Evolutionary conservation across 495 filamentous ascomycete species (phyloP).

Genomic region (Penicillium robsamsonii): DNA sequence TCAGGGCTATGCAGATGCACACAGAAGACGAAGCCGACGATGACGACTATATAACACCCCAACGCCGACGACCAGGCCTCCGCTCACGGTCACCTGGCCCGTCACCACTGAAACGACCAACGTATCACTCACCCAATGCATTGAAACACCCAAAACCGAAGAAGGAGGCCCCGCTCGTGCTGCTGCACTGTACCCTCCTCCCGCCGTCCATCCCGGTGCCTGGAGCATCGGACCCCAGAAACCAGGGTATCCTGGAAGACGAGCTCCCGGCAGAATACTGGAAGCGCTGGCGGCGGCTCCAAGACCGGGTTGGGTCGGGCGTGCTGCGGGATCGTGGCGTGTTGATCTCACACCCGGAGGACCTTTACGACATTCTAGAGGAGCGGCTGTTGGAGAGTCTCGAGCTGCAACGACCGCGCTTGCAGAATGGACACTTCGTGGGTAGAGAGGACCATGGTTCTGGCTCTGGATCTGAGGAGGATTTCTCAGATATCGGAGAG

Average conservation of each 20-base stretch:
- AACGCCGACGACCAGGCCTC: constrained; percentile 34
- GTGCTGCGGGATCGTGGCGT: constrained; percentile 77
- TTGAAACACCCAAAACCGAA: constrained; percentile 53
- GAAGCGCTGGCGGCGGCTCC: constrained; percentile 70
- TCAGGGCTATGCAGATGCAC: constrained; percentile 76
- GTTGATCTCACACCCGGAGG: constrained; percentile 82
- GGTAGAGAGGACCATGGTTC: constrained; percentile 34
- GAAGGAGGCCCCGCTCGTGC: constrained; percentile 72
- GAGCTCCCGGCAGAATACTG: constrained; percentile 58
- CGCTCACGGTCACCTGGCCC: constrained; percentile 41
- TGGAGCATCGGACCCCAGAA: constrained; percentile 42
- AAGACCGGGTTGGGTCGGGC: constrained; percentile 70
- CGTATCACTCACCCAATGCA: constrained; percentile 48
- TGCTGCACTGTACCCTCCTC: constrained; percentile 83
- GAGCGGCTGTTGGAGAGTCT: constrained; percentile 87
- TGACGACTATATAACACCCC: constrained; percentile 38
- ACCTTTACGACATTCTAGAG: constrained; percentile 88
- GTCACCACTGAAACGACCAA: constrained; percentile 36
- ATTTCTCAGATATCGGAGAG: constrained; percentile 28
- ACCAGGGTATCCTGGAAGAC: constrained; percentile 52
- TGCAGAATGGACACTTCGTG: constrained; percentile 76
- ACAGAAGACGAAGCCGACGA: constrained; percentile 48
- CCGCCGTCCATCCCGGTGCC: constrained; percentile 68
- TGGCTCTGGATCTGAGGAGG: constrained; percentile 36
- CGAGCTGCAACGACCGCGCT: constrained; percentile 67